These are phyloP conservation scores for Theobroma grandiflorum DNA, from an alignment of 441 rosid species.

Conservation along the genomic window DNA sequence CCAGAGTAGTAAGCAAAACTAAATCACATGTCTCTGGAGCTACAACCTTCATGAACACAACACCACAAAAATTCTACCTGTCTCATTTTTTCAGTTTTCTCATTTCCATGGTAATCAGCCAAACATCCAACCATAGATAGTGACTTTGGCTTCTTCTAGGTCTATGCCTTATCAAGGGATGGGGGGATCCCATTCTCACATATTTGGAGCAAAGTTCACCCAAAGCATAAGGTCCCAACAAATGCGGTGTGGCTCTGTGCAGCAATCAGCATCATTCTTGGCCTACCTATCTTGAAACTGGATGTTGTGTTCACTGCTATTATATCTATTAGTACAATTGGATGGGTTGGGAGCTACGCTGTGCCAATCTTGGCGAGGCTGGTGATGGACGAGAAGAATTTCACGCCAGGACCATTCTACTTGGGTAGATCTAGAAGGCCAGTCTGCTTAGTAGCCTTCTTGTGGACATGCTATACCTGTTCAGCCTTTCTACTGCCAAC, in stretches of 20 bases:
- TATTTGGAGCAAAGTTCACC: conserved; percentile 58
- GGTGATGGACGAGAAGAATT: conserved; percentile 56
- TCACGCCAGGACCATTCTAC: conserved; percentile 66
- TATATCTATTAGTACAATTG: conserved; percentile 61
- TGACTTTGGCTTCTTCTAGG: conserved; percentile 37
- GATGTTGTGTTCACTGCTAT: conserved; percentile 65
- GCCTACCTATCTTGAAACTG: conserved; percentile 62
- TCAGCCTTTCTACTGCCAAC: conserved; percentile 62
- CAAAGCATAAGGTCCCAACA: conserved; percentile 58
- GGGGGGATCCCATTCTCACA: conserved; percentile 59
- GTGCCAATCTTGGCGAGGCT: conserved; percentile 63
- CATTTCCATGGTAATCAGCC: background rate
- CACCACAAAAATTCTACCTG: background rate
- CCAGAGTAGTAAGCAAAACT: conserved; percentile 53
- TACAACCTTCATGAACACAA: background rate
- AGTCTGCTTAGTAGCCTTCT: conserved; percentile 53
- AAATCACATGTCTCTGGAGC: background rate
- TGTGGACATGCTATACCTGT: conserved; percentile 71
- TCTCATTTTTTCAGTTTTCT: background rate
- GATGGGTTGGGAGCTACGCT: conserved; percentile 75
- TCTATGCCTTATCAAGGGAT: conserved; percentile 68
- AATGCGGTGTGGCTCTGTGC: conserved; percentile 73
- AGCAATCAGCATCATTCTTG: conserved; percentile 56
- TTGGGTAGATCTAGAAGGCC: conserved; percentile 64
- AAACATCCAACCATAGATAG: background rate